Percentiles rank a stretch among this genome's conserved stretches.
Evolutionary conservation across 2,329 filamentous ascomycete species (phyloP).

Genomic region (Diatrype stigma): DNA sequence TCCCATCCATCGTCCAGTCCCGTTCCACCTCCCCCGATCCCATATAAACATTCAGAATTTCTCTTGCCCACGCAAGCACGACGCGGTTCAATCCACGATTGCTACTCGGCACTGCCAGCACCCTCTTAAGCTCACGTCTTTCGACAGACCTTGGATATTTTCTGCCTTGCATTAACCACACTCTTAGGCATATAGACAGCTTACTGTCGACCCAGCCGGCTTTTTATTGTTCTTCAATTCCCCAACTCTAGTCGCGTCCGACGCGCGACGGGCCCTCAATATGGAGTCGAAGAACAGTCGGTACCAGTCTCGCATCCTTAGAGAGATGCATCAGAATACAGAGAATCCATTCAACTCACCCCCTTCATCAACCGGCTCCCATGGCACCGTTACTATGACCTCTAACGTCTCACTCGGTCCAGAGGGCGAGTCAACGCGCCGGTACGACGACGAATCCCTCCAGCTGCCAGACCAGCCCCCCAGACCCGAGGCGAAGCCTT

Average conservation of each 20-base stretch:
- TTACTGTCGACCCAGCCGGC: no score
- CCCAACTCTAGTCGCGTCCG: conserved; percentile 10
- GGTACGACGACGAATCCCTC: conserved; percentile 43
- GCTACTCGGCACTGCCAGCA: no score
- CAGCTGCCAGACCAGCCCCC: conserved; percentile 17
- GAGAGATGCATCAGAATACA: conserved; percentile 31
- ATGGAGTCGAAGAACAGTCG: conserved; percentile 25
- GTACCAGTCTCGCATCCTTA: conserved; percentile 29
- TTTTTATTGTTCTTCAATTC: no score
- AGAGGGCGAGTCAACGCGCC: conserved; percentile 51
- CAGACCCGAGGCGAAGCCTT: conserved; percentile 10
- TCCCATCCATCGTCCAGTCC: no score
- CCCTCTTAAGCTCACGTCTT: no score
- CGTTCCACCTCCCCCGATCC: no score
- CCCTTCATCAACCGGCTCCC: conserved; percentile 53
- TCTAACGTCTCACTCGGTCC: conserved; percentile 50
- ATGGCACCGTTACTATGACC: conserved; percentile 53
- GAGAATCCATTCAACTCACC: conserved; percentile 56
- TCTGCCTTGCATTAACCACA: no score
- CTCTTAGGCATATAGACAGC: no score
- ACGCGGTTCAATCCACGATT: no score
- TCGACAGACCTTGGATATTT: no score
- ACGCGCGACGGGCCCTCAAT: conserved; percentile 12
- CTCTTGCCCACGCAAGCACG: no score
- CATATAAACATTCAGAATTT: no score